phyloP scores from a whole-genome alignment of 352 stramenopile species.

The Phytophthora podocarpi region DNA sequence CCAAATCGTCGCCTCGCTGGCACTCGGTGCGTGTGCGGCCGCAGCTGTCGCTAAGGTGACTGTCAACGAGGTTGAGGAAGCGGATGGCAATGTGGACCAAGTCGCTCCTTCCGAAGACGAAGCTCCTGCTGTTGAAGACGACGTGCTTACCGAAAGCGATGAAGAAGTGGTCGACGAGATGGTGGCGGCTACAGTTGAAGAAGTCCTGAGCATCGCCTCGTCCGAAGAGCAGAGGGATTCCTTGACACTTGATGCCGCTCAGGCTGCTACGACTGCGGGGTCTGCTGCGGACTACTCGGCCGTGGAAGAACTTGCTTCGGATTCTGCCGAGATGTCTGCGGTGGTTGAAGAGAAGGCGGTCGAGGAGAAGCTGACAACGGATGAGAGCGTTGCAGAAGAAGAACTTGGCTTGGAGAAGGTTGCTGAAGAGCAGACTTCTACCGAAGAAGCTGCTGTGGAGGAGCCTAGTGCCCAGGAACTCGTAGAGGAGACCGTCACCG shows the following conservation, averaged over 20 bases:
- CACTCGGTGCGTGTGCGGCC: constrained; percentile 1
- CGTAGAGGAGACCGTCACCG: too few species aligned
- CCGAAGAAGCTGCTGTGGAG: background rate
- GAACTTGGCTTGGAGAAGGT: background rate
- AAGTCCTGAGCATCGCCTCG: constrained; percentile 8
- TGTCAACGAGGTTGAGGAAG: background rate
- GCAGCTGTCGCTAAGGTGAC: background rate
- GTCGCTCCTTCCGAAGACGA: too few species aligned
- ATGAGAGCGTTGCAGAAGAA: background rate
- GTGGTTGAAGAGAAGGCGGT: background rate
- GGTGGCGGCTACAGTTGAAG: constrained; percentile 8
- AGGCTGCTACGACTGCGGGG: background rate
- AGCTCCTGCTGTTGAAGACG: background rate
- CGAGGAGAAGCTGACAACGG: background rate
- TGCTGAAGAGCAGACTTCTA: background rate
- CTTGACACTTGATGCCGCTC: constrained; percentile 1
- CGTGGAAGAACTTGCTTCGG: background rate
- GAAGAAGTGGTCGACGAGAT: constrained; percentile 17
- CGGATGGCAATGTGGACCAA: background rate
- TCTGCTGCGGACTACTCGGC: background rate
- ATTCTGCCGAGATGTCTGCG: background rate
- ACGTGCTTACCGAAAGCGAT: constrained; percentile 1
- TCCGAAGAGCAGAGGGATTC: constrained; percentile 15
- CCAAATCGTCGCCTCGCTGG: constrained; percentile 21
- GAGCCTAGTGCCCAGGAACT: background rate